Evolutionary conservation across 345 rosid species (phyloP).

Genomic region (Populus davidiana): DNA sequence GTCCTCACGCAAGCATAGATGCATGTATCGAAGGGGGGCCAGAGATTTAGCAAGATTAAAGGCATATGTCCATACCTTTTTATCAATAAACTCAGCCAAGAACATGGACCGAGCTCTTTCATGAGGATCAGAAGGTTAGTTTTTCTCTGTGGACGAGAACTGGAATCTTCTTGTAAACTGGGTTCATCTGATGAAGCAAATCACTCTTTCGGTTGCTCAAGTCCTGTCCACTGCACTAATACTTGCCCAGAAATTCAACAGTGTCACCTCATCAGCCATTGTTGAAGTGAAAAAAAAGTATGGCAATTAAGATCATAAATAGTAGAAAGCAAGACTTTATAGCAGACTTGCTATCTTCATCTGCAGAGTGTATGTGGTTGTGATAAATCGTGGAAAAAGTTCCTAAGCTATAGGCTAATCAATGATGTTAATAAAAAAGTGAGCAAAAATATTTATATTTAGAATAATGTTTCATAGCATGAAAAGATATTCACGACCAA

Average conservation of each 20-base stretch:
- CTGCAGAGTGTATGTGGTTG: no score
- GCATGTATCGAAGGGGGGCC: not conserved
- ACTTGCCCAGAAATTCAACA: conserved; percentile 7
- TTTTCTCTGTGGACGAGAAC: conserved; percentile 8
- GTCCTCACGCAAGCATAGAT: no score
- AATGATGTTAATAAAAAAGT: no score
- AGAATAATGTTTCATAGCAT: not conserved
- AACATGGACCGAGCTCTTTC: not conserved
- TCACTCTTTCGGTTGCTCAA: conserved; percentile 1
- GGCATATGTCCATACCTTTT: not conserved
- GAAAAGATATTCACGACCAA: no score
- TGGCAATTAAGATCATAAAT: no score
- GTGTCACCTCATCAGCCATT: conserved; percentile 1
- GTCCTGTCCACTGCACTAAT: not conserved
- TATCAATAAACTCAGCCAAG: conserved; percentile 14
- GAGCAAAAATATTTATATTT: no score
- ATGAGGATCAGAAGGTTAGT: not conserved
- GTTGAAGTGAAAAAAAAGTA: no score
- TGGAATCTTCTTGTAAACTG: conserved; percentile 12
- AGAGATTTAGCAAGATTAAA: not conserved
- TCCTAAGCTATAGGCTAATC: not conserved
- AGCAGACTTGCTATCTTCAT: no score
- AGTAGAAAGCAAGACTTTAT: no score
- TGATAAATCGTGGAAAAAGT: no score
- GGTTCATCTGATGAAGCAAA: conserved; percentile 1